Evolutionary conservation across 805 yeast species (phyloP), one percentile per base, ranked within the genome.

Genomic region (Trichomonascus vanleenenianus): DNA sequence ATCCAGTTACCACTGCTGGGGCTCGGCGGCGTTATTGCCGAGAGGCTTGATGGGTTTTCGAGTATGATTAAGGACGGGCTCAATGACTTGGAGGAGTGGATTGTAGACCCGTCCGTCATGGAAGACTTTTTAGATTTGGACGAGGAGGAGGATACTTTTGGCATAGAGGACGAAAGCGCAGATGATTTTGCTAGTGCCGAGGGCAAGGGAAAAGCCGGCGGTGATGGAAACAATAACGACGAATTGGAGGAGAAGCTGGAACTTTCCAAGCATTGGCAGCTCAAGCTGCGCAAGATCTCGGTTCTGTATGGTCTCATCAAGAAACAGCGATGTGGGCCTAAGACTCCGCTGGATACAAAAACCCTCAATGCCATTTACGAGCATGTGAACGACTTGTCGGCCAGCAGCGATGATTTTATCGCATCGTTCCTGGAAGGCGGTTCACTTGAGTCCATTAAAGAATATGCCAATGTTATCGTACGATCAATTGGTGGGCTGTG

Each of bases 21-120:
- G 0, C 73, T 76, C 41, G 50, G 77, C 14, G 83, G 79, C 2
- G 56, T 79, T 1, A 62, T 83, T 43, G 74, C 73, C 31, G 53
- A 54, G 27, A 73, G 72, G 44, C 62, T 83, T 3, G 67, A 65
- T 46, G 66, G 66, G 43, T 68, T 73, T 9, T 64, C 74, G 20
- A 51, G 57, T 1, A 57, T 83, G 45, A 66, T 82, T 5, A 73
- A 70, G 15, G 91, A 83, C 61, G 83, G 81, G 0, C 61, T 75
- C n/a, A 75, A 71, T 8, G 94, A 85, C 55, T 71, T 83, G 42
- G 76, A 69, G 16, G 85, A 77, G 47, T 85, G 91, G 85, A 56
- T 80, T 2, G 76, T 77, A 47, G 72, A 80, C 50, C 91, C 89
- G 11, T 65, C 64, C 7, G 66, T 61, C 16, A 50, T 50, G 31